Evolutionary conservation across 179 eudicot species (phyloP).

Genomic region (Corrigiola litoralis): DNA sequence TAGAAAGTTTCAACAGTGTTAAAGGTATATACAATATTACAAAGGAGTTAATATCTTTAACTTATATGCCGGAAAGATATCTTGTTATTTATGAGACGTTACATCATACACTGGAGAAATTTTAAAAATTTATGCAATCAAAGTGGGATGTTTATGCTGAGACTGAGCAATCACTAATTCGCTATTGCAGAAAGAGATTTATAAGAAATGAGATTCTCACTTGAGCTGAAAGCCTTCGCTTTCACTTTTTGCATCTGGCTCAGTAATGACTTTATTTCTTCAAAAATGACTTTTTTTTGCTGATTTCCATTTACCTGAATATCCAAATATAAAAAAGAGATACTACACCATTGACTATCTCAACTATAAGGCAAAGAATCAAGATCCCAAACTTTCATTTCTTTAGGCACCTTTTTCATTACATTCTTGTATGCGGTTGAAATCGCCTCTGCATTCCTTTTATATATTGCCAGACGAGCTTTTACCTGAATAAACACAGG

Average conservation of each 20-base stretch:
- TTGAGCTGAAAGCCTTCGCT: constrained; percentile 36
- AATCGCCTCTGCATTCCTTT: constrained; percentile 73
- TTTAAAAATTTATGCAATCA: background rate
- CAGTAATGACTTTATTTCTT: constrained; percentile 53
- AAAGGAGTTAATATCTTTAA: background rate
- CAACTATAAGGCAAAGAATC: background rate
- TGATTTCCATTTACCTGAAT: constrained; percentile 83
- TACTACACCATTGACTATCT: constrained; percentile 1
- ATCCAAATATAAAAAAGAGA: constrained; percentile 7
- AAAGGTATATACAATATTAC: background rate
- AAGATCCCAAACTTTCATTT: background rate
- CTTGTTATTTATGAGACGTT: background rate
- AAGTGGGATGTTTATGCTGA: background rate
- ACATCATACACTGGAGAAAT: background rate
- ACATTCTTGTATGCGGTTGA: constrained; percentile 50
- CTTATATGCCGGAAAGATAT: background rate
- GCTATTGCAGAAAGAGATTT: constrained; percentile 1
- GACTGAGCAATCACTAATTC: background rate
- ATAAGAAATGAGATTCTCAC: constrained; percentile 21
- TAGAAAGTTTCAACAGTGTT: background rate
- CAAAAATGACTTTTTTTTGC: constrained; percentile 61
- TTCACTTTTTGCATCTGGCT: constrained; percentile 47
- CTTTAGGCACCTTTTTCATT: constrained; percentile 54
- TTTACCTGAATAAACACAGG: constrained; percentile 48
- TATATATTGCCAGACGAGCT: constrained; percentile 76